phyloP scores from a whole-genome alignment of 2,329 filamentous ascomycete genomes.

The Sporothrix protearum region DNA sequence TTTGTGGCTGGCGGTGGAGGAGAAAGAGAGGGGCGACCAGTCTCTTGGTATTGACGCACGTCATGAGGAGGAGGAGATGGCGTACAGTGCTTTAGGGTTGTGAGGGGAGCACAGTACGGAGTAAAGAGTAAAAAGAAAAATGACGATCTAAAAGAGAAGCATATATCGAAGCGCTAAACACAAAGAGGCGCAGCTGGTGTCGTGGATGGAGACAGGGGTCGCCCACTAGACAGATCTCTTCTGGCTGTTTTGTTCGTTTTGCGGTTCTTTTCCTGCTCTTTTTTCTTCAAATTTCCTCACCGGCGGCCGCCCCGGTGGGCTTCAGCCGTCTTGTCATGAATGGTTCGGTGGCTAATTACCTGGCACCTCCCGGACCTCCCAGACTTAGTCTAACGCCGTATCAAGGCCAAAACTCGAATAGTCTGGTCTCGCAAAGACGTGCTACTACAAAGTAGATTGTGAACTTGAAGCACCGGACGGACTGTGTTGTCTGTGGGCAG shows the following conservation, averaged over 20 bases:
- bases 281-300: not conserved
- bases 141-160: not conserved
- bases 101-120: not conserved
- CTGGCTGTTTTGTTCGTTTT: not conserved
- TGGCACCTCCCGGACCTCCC: too few relatives aligned
- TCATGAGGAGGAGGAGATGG: not conserved
- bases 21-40: not conserved
- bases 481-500: not conserved
- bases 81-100: not conserved
- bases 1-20: not conserved
- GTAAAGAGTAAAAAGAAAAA: not conserved
- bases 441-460: not conserved
- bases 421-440: not conserved
- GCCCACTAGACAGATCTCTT: not conserved
- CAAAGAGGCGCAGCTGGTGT: not conserved
- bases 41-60: constrained; percentile 12
- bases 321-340: not conserved
- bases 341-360: too few relatives aligned
- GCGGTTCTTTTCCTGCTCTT: not conserved
- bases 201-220: not conserved
- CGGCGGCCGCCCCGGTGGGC: not conserved
- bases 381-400: too few relatives aligned
- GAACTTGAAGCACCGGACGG: constrained; percentile 1
- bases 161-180: not conserved
- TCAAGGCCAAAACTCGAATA: too few relatives aligned